Base-by-base conservation (phyloP, 441 rosid genomes). In the Arabidopsis lyrata region DNA sequence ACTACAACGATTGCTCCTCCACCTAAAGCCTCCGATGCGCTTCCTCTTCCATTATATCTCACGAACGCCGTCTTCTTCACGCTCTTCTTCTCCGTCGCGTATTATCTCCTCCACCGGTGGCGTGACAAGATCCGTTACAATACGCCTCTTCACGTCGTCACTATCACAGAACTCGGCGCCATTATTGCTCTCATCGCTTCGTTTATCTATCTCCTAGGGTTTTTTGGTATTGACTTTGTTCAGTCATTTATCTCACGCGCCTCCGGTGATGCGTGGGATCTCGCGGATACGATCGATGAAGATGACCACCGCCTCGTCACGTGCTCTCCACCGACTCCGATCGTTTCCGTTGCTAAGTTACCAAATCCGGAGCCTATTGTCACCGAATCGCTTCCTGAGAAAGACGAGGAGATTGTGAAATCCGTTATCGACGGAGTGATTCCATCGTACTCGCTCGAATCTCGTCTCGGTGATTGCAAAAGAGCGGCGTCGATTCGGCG, bases 41-140 rank as follows among this genome's bases (percentile, higher is more conserved):
- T 91, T 31, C 96, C 91, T 9, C 84, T 90, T 10, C 95, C 96
- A 5, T 79, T 90, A 1, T 86, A 88, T 69, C 81, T 92, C 2
- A 90, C 97, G 9, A 92, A 92, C 83, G 82, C 88, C 66, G 60
- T 92, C 48, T 92, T 92, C 89, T 87, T 90, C 87, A 90, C 93
- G 3, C 91, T 90, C 65, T 90, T 92, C 83, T 92, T 92, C 85
- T 88, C 95, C 74, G 90, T 86, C 57, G 88, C 90, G 2, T 92
- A 90, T 45, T 90, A 81, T 68, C 86, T 92, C 12, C 90, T 90
- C 75, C 88, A 82, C 76, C 82, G 93, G 3, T 92, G 97, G 96
- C 95, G 95, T 22, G 91, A 90, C 66, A 92, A 92, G 91, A 90
- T 88, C 86, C 95, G 91, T 4, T 79, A 72, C 82, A 86, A 88